Base-by-base conservation (phyloP, 495 filamentous ascomycete species). In the Cairneyella variabilis region DNA sequence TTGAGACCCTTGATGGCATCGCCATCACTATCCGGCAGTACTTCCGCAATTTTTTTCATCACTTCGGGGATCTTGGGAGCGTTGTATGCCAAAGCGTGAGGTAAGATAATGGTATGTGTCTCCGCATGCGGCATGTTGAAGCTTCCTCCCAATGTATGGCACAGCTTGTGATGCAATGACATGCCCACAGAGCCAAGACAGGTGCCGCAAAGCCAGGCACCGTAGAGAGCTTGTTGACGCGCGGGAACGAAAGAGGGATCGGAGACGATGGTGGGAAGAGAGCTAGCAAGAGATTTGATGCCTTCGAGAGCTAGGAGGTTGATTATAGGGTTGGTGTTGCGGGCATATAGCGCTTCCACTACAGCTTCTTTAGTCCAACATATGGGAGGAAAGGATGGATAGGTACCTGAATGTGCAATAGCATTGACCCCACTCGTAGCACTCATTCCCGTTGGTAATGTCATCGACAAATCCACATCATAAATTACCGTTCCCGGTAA, bases 41-140 rank as follows among this genome's bases (percentile, higher is more conserved):
- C 82, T 3, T 72, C 73, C 0, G 79, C 82, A 11, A 86, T 63
- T 50, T 76, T 76, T 57, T 72, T 66, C 75, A 85, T 77, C 3
- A 76, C 77, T 22, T 74, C 76, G 1, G 80, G 78, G n/a, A 85
- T 75, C 4, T 71, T 73, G 0, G 83, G 80, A 0, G 82, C 80
- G 61, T 87, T 87, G 59, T 86, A 87, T 0, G 83, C 82, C 10
- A 87, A 69, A 1, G 83, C 82, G 57, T 88, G 84, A 0, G 83
- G 82, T 0, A 87, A 66, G 0, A 87, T 77, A 25, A 84, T 82
- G 0, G 82, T 85, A 64, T 88, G 84, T 0, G 83, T 86, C 60
- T 87, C 82, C 3, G 84, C 80, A 48, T 88, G 84, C 1, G 84
- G 83, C 7, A 88, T 76, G 51, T 82, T 83, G 68, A 88, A 86